A percentile compares a stretch with the other conserved stretches of the same genome.
phyloP scores from a whole-genome alignment of 345 rosid species.

The Citrus sinensis region DVS_A1.0 CM039162.1:31545001-31545500 shows the following conservation, averaged over 20 bases:
- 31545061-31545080: conserved; percentile 25
- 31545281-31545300: conserved; percentile 60
- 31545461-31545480: conserved; percentile 37
- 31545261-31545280: conserved; percentile 43
- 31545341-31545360: conserved; percentile 62
- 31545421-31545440: conserved; percentile 38
- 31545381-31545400: conserved; percentile 51
- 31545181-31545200: conserved; percentile 41
- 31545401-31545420: conserved; percentile 38
- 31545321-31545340: conserved; percentile 62
- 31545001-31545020: conserved; percentile 34
- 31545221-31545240: conserved; percentile 45
- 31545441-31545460: conserved; percentile 29
- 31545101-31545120: conserved; percentile 11
- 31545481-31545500: conserved; percentile 61
- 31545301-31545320: conserved; percentile 66
- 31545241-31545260: conserved; percentile 49
- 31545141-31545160: conserved; percentile 55
- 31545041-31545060: conserved; percentile 26
- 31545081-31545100: conserved; percentile 21
- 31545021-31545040: conserved; percentile 24
- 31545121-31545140: conserved; percentile 18
- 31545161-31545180: conserved; percentile 24
- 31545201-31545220: conserved; percentile 40
- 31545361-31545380: conserved; percentile 76